Evolutionary conservation across 768 basidiomycete genomes (phyloP).

Genomic region (Pseudohyphozyma bogoriensis): DNA sequence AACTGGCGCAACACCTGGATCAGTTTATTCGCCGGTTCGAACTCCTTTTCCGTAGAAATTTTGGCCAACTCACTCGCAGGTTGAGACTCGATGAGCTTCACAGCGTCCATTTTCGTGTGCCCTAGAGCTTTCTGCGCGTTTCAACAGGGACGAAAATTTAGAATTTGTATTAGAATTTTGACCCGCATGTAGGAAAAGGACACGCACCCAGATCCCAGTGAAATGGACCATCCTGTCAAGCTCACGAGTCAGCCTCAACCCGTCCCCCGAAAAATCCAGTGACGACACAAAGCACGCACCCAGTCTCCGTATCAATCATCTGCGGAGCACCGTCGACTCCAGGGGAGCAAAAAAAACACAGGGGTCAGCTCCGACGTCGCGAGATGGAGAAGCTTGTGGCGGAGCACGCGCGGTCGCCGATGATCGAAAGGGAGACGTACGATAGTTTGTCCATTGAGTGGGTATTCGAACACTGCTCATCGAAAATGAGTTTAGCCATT

Average conservation of each 20-base stretch:
- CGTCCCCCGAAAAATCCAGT: not conserved
- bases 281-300: slow-evolving; percentile 43
- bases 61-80: slow-evolving; percentile 66
- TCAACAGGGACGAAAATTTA: no score
- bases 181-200: no score
- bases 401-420: no score
- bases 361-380: no score
- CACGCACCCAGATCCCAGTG: slow-evolving; percentile 92
- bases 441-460: slow-evolving; percentile 80
- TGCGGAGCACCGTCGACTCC: not conserved
- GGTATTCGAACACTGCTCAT: slow-evolving; percentile 80
- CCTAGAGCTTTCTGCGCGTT: slow-evolving; percentile 48
- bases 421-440: not conserved
- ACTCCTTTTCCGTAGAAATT: not conserved
- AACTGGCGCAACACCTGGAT: slow-evolving; percentile 68
- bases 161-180: no score
- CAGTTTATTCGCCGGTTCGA: not conserved
- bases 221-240: slow-evolving; percentile 54
- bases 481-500: slow-evolving; percentile 12
- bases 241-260: not conserved
- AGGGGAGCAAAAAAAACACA: no score
- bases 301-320: slow-evolving; percentile 92
- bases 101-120: slow-evolving; percentile 63
- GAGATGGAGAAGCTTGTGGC: no score
- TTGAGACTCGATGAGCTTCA: slow-evolving; percentile 84